Evolutionary conservation across 331 rosid species (phyloP), one percentile per base, ranked within the genome.

Genomic region (Spiraea crenata): DNA sequence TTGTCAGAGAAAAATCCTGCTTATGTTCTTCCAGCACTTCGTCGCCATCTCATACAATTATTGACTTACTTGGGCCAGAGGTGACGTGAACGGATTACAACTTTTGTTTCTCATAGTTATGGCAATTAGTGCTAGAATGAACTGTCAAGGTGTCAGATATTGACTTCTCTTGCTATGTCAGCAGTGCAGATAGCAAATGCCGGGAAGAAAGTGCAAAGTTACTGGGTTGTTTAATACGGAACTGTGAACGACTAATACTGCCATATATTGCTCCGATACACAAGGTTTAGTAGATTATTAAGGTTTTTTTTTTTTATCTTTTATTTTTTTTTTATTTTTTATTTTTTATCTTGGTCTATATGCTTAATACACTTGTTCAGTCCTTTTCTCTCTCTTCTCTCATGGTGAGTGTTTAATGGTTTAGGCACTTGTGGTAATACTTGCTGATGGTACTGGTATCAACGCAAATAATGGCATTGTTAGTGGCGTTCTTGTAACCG

Each of bases 121-220:
- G 55, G 55, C 46, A 11, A 65, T 68, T 48, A 56, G 47, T 74
- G 55, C 57, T 74, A 19, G 73, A 51, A 63, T 57, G 13, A 41
- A n/a, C 50, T 68, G 45, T 56, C 65, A 51, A 65, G 61, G 51
- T 10, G 48, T 67, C 80, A 74, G 57, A 46, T 75, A 60, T 79
- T 80, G 76, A 78, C 48, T 81, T 74, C 77, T 75, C 66, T 73
- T 77, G 72, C 39, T 38, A 45, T 85, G 86, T 80, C 82, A 87
- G 91, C 99, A 93, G 99, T 83, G 92, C 95, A 69, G 99, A 93
- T 87, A 91, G 93, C 85, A 93, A 93, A 91, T 90, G 99, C 89
- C 89, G 92, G 74, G 99, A 93, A 84, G 99, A 93, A 83, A 93
- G 99, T 75, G 96, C 99, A 4, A 93, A 93, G 85, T 86, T 93